Evolutionary conservation across 1,284 basidiomycete species (phyloP), one percentile per base, ranked within the genome.

Genomic region (Pseudozyma sp.): DNA sequence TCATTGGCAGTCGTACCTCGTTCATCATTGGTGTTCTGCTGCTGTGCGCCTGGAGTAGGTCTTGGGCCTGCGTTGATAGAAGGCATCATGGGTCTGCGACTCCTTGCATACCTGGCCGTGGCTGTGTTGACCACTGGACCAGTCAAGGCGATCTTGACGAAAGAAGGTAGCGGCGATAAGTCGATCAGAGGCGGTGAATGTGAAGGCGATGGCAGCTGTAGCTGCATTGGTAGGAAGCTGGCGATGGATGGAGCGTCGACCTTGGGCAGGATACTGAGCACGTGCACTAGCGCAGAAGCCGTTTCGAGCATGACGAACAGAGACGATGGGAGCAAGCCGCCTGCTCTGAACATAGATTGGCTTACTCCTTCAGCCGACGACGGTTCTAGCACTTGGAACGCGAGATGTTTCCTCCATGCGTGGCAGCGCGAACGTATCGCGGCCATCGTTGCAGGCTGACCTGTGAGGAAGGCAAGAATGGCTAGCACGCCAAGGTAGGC

Each of bases 181-280:
- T 71, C 68, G 2, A 71, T 19, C 43, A 76, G 30, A 1, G 65
- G 57, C 16, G 74, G 74, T 43, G 60, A 43, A 55, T 76, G 74
- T 10, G 74, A 76, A n/a, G 74, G 74, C 8, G 74, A 76, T 8
- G 69, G 74, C 2, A 76, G 54, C 13, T 37, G 54, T 8, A 73
- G 39, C 31, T 67, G 52, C 49, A 40, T 43, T 0, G 69, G 66
- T 13, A 76, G 14, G 7, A 69, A 19, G 14, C 42, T 54, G 9
- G 65, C 46, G 24, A 76, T 60, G n/a, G 54, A 37, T 5, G 52
- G n/a, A 5, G 58, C 67, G 16, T 71, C 63, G 29, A 75, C 53
- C 43, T 75, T 75, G 37, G 60, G 59, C 24, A 65, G 48, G 10
- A 62, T 50, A n/a, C 65, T 65, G 44, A 73, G 37, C 34, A 76